phyloP scores from a whole-genome alignment of 78 protist genomes.

The Dictyostelium intermedium region DNA sequence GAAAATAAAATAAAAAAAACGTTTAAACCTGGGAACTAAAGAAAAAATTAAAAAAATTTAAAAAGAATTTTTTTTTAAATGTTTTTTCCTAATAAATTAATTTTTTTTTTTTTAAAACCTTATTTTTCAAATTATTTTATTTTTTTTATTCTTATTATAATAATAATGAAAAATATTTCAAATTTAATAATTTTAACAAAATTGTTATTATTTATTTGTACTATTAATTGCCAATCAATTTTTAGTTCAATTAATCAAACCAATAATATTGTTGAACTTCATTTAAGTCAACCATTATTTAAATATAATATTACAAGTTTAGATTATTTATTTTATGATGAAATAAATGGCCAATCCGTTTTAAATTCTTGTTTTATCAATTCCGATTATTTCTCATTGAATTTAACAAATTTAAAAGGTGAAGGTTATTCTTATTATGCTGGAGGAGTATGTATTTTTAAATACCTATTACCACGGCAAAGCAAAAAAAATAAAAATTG shows the following conservation, averaged over 20 bases:
- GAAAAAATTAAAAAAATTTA: too few relatives aligned
- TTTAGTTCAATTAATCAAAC: neutral
- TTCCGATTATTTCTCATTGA: neutral
- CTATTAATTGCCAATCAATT: neutral
- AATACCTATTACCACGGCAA: neutral
- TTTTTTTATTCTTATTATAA: too few relatives aligned
- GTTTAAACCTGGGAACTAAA: too few relatives aligned
- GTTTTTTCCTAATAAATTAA: too few relatives aligned
- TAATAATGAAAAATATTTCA: neutral
- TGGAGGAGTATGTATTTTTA: neutral
- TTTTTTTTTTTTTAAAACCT: too few relatives aligned
- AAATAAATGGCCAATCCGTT: neutral
- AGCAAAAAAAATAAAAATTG: too few relatives aligned
- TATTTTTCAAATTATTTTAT: too few relatives aligned
- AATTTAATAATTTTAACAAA: neutral
- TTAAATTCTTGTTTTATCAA: neutral
- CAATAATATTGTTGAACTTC: neutral
- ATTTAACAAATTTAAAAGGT: neutral
- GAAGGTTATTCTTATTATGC: neutral
- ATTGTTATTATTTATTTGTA: neutral
- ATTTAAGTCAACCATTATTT: neutral
- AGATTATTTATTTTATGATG: neutral
- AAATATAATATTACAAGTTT: neutral
- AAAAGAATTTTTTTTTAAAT: too few relatives aligned
- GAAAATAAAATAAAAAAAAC: too few relatives aligned